Conservation (phyloP, 176 grass and related monocot species). For the Tuctoria greenei region DNA sequence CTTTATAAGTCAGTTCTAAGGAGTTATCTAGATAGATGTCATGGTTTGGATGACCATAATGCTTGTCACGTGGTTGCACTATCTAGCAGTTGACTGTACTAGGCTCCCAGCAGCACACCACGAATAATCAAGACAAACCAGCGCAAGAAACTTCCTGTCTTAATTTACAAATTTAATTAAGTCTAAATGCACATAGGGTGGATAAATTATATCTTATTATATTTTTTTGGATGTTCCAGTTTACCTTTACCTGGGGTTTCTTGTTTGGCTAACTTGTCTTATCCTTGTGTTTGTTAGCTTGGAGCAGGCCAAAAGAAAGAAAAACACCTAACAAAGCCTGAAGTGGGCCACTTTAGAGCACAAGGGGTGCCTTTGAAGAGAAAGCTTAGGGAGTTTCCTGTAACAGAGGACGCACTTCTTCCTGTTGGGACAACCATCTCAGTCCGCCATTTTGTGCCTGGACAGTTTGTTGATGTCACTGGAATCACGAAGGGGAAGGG, state of each 20-base stretch:
- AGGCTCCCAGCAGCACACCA: background rate
- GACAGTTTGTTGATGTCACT: conserved; percentile 87
- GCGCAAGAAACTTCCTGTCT: background rate
- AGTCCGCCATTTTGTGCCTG: conserved; percentile 91
- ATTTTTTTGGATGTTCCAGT: conserved; percentile 3
- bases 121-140: conserved; percentile 17
- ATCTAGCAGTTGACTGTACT: background rate
- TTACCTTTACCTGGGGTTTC: conserved; percentile 2
- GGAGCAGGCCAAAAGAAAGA: conserved; percentile 99
- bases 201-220: conserved; percentile 2
- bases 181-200: background rate
- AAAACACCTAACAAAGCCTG: conserved; percentile 93
- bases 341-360: conserved; percentile 88
- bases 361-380: conserved; percentile 85
- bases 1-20: conserved; percentile 3
- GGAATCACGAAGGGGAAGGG: conserved; percentile 93
- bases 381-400: conserved; percentile 91
- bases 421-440: conserved; percentile 83
- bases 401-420: conserved; percentile 93
- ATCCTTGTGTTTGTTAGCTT: conserved; percentile 54
- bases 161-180: conserved; percentile 9
- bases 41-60: background rate
- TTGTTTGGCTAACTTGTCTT: conserved; percentile 18
- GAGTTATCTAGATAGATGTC: background rate
- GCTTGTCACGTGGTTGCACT: background rate